Evolutionary conservation across 345 rosid species (phyloP).

Genomic region (Arabis hirsuta): DNA sequence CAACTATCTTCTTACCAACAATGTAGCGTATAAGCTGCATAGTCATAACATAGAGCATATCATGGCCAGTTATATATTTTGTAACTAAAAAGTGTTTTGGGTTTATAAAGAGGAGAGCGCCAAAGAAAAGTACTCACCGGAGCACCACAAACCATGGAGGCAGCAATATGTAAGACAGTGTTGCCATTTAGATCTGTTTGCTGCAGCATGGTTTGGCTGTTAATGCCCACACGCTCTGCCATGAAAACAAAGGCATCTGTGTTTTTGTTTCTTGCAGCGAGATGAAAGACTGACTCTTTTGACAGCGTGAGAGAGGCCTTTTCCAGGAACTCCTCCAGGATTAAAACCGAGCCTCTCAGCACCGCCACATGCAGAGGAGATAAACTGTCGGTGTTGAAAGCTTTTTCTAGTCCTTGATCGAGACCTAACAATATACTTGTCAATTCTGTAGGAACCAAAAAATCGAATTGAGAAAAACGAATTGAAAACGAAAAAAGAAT

Average conservation of each 20-base stretch:
- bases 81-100: constrained; percentile 3
- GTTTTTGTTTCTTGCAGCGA: constrained; percentile 53
- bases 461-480: too few relatives aligned
- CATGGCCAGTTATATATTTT: too few relatives aligned
- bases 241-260: constrained; percentile 51
- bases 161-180: constrained; percentile 61
- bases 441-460: too few relatives aligned
- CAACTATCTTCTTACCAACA: constrained; percentile 4
- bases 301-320: constrained; percentile 24
- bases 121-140: constrained; percentile 29
- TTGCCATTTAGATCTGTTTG: constrained; percentile 51
- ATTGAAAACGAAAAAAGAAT: too few relatives aligned
- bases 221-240: constrained; percentile 41
- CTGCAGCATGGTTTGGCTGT: constrained; percentile 42
- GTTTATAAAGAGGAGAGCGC: too few relatives aligned
- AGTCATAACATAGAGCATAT: too few relatives aligned
- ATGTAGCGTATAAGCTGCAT: constrained; percentile 32
- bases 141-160: constrained; percentile 41
- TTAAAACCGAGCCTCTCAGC: constrained; percentile 51
- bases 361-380: constrained; percentile 61
- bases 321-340: constrained; percentile 51
- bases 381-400: constrained; percentile 50
- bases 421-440: constrained; percentile 51
- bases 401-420: constrained; percentile 45
- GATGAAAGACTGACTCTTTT: constrained; percentile 57